Conservation (phyloP, 129 eudicot species). For the Cynara cardunculus region DNA sequence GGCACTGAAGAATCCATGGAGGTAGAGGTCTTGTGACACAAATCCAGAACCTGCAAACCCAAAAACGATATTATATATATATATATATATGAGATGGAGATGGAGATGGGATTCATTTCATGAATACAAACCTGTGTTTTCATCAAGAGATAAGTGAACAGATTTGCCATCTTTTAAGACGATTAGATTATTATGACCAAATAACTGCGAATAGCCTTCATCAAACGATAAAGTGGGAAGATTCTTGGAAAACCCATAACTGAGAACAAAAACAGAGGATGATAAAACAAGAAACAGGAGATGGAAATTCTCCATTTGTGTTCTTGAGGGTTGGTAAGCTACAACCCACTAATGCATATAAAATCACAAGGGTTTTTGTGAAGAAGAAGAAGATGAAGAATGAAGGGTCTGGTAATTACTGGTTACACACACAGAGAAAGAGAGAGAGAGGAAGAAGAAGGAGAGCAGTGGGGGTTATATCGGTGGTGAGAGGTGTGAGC, state of each 20-base stretch:
- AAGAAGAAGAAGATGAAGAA: conserved; percentile 12
- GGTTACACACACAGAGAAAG: background rate
- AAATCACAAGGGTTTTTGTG: background rate
- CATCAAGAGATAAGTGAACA: conserved; percentile 66
- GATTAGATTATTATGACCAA: conserved; percentile 72
- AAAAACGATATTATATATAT: background rate
- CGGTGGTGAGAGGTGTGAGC: conserved; percentile 45
- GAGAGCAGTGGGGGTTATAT: conserved; percentile 42
- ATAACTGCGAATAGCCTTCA: conserved; percentile 88
- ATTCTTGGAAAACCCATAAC: conserved; percentile 53
- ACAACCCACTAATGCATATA: conserved; percentile 4
- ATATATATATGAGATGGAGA: background rate
- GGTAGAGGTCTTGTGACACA: conserved; percentile 83
- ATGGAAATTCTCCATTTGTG: conserved; percentile 29
- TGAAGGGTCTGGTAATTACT: background rate
- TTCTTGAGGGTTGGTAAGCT: background rate
- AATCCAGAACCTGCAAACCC: conserved; percentile 77
- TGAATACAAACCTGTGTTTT: conserved; percentile 62
- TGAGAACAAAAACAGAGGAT: conserved; percentile 38
- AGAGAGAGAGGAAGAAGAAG: conserved; percentile 17
- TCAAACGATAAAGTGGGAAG: conserved; percentile 76
- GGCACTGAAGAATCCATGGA: conserved; percentile 96
- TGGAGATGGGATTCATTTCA: background rate
- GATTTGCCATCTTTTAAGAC: conserved; percentile 82
- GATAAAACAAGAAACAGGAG: conserved; percentile 12